Conservation (phyloP, 257 asterid genomes). For the Primulina huaijiensis region DNA sequence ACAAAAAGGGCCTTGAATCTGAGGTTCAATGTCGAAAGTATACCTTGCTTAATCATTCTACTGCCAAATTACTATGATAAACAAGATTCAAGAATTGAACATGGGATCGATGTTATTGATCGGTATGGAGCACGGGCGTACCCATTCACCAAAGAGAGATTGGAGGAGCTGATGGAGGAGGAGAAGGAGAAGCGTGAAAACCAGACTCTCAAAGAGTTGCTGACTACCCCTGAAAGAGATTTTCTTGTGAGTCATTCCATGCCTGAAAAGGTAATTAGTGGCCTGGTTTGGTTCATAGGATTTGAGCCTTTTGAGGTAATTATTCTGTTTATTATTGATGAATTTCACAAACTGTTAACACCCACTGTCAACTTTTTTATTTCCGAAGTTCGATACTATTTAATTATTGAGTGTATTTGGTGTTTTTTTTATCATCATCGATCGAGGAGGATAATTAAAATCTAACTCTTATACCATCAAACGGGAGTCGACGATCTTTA, state of each 20-base stretch:
- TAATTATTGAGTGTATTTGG: too few species aligned
- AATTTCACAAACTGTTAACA: too few species aligned
- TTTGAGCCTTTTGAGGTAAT: background rate
- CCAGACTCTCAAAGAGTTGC: slow-evolving; percentile 46
- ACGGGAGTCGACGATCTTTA: too few species aligned
- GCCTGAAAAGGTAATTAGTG: slow-evolving; percentile 30
- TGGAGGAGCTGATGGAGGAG: slow-evolving; percentile 41
- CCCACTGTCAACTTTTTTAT: too few species aligned
- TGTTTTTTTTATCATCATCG: too few species aligned
- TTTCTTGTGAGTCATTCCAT: slow-evolving; percentile 38
- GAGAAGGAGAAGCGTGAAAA: slow-evolving; percentile 51
- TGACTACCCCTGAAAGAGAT: slow-evolving; percentile 37
- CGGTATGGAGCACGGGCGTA: slow-evolving; percentile 55
- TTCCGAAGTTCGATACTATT: too few species aligned
- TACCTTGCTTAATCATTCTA: slow-evolving; percentile 52
- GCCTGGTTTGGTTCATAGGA: background rate
- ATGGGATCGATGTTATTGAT: slow-evolving; percentile 54
- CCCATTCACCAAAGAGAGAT: slow-evolving; percentile 55
- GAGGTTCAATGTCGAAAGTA: slow-evolving; percentile 51
- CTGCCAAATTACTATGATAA: slow-evolving; percentile 32
- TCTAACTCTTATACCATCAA: too few species aligned
- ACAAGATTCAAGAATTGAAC: slow-evolving; percentile 25
- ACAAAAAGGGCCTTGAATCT: slow-evolving; percentile 42
- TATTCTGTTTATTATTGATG: background rate
- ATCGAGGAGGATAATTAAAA: too few species aligned